A percentile compares a stretch with the other conserved stretches of the same genome.
phyloP scores from a whole-genome alignment of 1,284 basidiomycete genomes.

The Ganoderma sinense region DNA sequence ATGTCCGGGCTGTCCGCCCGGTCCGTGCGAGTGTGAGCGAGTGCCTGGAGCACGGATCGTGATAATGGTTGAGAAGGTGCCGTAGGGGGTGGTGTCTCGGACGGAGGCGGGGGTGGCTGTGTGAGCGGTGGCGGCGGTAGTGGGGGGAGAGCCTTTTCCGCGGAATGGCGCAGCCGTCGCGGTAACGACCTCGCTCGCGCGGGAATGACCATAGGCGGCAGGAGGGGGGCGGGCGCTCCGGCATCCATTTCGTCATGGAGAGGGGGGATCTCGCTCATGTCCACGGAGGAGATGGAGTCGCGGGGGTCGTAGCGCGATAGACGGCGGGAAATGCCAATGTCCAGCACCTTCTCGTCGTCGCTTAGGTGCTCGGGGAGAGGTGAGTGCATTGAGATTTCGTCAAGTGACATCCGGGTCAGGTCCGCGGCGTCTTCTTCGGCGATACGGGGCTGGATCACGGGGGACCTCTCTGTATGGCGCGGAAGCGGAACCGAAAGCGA shows the following conservation, averaged over 20 bases:
- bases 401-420: constrained; percentile 39
- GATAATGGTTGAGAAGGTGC: constrained; percentile 16
- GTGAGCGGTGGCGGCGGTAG: constrained; percentile 29
- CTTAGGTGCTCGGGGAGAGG: constrained; percentile 34
- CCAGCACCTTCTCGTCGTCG: constrained; percentile 36
- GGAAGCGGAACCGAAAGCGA: constrained; percentile 35
- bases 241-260: constrained; percentile 38
- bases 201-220: constrained; percentile 12
- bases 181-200: not conserved
- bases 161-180: constrained; percentile 3
- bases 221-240: not conserved
- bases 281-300: constrained; percentile 47
- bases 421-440: constrained; percentile 40
- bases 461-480: constrained; percentile 29
- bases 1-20: constrained; percentile 55
- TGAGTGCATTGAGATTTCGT: constrained; percentile 36
- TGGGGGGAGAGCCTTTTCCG: constrained; percentile 39
- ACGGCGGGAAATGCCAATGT: constrained; percentile 28
- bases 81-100: constrained; percentile 6
- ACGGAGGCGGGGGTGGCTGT: constrained; percentile 20
- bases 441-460: constrained; percentile 36
- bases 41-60: constrained; percentile 9
- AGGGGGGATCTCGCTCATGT: constrained; percentile 51
- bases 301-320: constrained; percentile 13
- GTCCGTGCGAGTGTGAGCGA: constrained; percentile 19